These are phyloP conservation scores for Marasmius tenuissimus DNA, from an alignment of 1,284 basidiomycete genomes.

Conservation along the genomic window DNA sequence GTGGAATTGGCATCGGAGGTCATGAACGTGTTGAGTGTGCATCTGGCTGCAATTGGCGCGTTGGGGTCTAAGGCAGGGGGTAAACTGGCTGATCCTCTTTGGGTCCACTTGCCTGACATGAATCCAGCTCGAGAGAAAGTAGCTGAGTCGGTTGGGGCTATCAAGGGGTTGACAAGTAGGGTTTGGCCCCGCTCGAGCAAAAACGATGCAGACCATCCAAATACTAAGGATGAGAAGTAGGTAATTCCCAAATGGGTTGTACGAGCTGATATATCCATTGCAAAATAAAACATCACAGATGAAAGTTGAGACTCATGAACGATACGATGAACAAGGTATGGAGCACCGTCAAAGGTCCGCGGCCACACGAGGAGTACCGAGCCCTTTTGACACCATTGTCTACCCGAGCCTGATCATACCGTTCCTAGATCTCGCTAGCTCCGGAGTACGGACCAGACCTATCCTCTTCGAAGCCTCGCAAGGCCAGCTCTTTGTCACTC, in stretches of 20 bases:
- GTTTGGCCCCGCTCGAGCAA: background rate
- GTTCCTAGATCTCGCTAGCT: conserved; percentile 14
- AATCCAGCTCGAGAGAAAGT: background rate
- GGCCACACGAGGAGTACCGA: too few species aligned
- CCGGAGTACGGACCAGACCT: conserved; percentile 17
- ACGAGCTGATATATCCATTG: background rate
- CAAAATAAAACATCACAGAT: too few species aligned
- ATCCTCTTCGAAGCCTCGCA: conserved; percentile 1
- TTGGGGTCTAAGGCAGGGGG: conserved; percentile 6
- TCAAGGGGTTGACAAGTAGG: background rate
- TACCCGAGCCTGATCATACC: too few species aligned
- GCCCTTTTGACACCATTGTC: too few species aligned
- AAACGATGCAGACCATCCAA: background rate
- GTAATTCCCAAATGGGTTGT: background rate
- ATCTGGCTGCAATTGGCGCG: background rate
- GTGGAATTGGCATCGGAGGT: conserved; percentile 4
- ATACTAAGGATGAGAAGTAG: background rate
- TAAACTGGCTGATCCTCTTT: background rate
- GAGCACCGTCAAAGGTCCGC: too few species aligned
- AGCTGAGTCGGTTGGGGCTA: background rate
- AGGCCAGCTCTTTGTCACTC: conserved; percentile 18
- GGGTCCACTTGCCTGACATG: conserved; percentile 1
- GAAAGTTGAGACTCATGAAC: too few species aligned
- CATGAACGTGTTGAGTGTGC: background rate
- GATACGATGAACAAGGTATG: too few species aligned